These are phyloP conservation scores for Pythium chondricola DNA, from an alignment of 352 stramenopile genomes.

Conservation along the genomic window DNA sequence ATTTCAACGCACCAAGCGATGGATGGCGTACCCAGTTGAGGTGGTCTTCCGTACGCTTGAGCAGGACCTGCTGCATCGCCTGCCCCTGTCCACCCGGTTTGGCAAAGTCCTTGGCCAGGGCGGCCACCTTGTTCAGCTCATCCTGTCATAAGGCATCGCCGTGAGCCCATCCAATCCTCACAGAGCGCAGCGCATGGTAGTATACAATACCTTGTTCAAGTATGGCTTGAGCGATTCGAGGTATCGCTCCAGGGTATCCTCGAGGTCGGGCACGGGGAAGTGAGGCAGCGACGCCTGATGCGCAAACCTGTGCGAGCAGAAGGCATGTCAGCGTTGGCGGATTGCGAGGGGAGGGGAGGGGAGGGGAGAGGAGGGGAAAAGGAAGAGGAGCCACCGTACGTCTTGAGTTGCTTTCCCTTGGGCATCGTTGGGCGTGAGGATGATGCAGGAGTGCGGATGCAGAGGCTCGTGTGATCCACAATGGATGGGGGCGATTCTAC, in stretches of 20 bases:
- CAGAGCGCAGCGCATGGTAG: no score
- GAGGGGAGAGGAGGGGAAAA: not conserved
- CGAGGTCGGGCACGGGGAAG: conserved; percentile 80
- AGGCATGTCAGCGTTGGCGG: not conserved
- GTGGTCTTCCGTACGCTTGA: conserved; percentile 32
- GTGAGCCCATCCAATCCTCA: no score
- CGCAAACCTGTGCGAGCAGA: conserved; percentile 17
- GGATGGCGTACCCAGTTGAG: conserved; percentile 46
- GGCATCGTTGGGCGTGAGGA: conserved; percentile 4
- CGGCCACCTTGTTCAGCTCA: conserved; percentile 29
- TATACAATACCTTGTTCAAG: conserved; percentile 48
- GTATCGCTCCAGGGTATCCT: conserved; percentile 84
- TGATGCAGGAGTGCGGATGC: no score
- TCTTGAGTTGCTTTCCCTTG: conserved; percentile 18
- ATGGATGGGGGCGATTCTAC: not conserved
- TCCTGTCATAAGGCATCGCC: conserved; percentile 21
- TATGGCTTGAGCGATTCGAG: conserved; percentile 60
- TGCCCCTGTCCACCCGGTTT: conserved; percentile 41
- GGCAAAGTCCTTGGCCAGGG: conserved; percentile 39
- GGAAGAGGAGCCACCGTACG: not conserved
- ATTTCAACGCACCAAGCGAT: not conserved
- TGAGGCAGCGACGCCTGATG: conserved; percentile 62
- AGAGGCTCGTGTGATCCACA: no score
- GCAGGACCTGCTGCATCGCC: conserved; percentile 39
- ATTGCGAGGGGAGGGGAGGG: not conserved